Base-by-base conservation (phyloP, 805 yeast genomes). In the Cyberlindnera amylophila region DNA sequence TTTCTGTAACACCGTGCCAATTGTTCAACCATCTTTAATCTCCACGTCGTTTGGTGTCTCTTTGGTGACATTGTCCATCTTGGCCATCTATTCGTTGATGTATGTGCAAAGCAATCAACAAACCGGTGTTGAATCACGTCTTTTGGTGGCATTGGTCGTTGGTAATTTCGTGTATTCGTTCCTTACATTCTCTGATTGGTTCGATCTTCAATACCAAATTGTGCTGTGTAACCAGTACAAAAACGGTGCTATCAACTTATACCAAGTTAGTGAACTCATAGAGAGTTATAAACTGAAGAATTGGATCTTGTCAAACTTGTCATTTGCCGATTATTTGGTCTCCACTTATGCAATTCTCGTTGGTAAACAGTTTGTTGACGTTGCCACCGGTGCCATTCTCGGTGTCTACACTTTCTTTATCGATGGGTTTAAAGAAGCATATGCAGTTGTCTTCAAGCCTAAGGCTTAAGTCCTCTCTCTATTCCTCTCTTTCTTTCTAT, bases 211-310 rank as follows among this genome's bases (percentile, higher is more conserved):
- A 4, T 46, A 56, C 38, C 49, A 50, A 17, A 45, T 58, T 12
- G 44, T 56, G 18, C 34, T 54, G 16, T 58, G 62, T 42, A 58
- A 58, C 40, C 59, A 58, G 14, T 58, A 55, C 44, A 58, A 56
- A 39, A 56, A 56, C 31, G 62, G 62, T 1, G 24, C 33, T 5
- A 34, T 48, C n/a, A 56, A 51, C 27, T 17, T 58, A 18, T 58
- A 49, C 38, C 57, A 55, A 34, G 52, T 55, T 11, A 43, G 55
- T 32, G 55, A 49, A 23, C 34, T 51, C 19, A 39, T 58, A 26
- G 58, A 58, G 34, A 37, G 31, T 4, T 53, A 51, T 38, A 53
- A 34, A 18, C 32, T 56, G 29, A 17, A n/a, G 1, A 47, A 49
- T 24, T 10, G 49, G 18, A 7, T 52, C 6, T 2, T 7, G 3